Evolutionary conservation across 1,284 basidiomycete species (phyloP), one percentile per base, ranked within the genome.

Genomic region (Cutaneotrichosporon sp.): DNA sequence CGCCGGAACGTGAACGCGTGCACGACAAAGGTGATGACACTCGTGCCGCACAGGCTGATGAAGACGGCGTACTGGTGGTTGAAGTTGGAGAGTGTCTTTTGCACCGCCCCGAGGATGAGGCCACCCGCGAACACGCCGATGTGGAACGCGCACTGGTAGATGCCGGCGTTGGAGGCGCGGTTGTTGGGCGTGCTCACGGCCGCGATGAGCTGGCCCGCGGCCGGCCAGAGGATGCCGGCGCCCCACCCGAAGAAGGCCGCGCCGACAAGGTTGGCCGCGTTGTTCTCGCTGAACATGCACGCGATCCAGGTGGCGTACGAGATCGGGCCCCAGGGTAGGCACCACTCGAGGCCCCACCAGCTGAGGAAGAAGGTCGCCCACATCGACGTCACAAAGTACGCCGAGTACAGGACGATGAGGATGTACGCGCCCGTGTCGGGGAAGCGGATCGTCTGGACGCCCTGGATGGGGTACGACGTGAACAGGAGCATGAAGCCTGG

Each of bases 41-140:
- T 50, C 3, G 56, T 57, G 24, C 60, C 49, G 9, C 57, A 59
- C 7, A 65, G 34, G 11, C 42, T 24, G 34, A 62, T 24, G 54
- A 65, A 65, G 25, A 65, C 60, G 24, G 64, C 60, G 55, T 65
- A 64, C 56, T 64, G 63, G 59, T 64, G 36, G 56, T 64, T 58
- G 34, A 51, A 64, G 56, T 64, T 64, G 5, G 52, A 33, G 9
- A 64, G 34, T 4, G 59, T 33, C 59, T 61, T 64, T 25, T 64
- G 53, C 3, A 64, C 63, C 0, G 56, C 63, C 5, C 63, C 63
- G 43, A 64, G 63, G 25, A 64, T 56, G 20, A 64, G 59, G 13
- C 63, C 63, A 20, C 63, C 63, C 4, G 56, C 53, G 10, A 33
- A 64, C 27, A 64, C 50, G 16, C 63, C 63, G 8, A 64, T 27